Percentiles rank a stretch among this genome's conserved stretches.
These are phyloP conservation scores for Microbotryum intermedium DNA, from an alignment of 1,284 basidiomycete species.

Conservation along the genomic window DNA sequence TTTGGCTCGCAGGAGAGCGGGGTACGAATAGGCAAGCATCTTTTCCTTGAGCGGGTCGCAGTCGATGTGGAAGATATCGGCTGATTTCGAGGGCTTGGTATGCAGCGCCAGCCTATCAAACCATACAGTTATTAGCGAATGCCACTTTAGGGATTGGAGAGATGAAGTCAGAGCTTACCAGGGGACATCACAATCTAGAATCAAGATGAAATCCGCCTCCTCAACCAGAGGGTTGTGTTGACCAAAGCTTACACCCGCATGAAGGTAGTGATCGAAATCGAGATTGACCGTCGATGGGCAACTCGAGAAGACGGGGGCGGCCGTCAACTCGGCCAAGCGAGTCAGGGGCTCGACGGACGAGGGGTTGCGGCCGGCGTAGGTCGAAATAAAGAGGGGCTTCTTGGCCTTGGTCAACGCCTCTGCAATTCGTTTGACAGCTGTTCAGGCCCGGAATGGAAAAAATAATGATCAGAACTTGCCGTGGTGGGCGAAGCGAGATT, in stretches of 20 bases:
- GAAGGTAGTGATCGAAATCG: conserved; percentile 52
- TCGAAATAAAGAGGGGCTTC: conserved; percentile 56
- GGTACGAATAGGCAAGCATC: conserved; percentile 25
- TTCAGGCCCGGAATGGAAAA: neutral
- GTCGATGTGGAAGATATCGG: conserved; percentile 55
- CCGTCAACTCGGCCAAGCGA: conserved; percentile 47
- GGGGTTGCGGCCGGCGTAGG: conserved; percentile 53
- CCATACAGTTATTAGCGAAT: neutral
- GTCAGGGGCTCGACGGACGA: conserved; percentile 47
- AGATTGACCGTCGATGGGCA: conserved; percentile 51
- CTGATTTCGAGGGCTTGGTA: conserved; percentile 42
- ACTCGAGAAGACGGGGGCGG: conserved; percentile 50
- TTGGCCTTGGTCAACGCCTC: conserved; percentile 47
- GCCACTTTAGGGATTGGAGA: neutral
- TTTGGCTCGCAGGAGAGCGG: conserved; percentile 42
- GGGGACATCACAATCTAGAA: conserved; percentile 56
- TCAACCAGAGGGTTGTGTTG: conserved; percentile 45
- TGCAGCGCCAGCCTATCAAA: conserved; percentile 44
- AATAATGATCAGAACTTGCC: neutral
- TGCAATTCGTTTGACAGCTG: conserved; percentile 47
- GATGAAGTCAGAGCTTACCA: conserved; percentile 40
- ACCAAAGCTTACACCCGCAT: conserved; percentile 47
- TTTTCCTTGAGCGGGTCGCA: conserved; percentile 52
- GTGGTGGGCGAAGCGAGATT: conserved; percentile 8
- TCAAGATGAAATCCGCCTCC: conserved; percentile 53